A percentile compares a stretch with the other conserved stretches of the same genome.
These are phyloP conservation scores for Phoenix dactylifera DNA, from an alignment of 176 grass and related monocot genomes.

Conservation along the genomic window DNA sequence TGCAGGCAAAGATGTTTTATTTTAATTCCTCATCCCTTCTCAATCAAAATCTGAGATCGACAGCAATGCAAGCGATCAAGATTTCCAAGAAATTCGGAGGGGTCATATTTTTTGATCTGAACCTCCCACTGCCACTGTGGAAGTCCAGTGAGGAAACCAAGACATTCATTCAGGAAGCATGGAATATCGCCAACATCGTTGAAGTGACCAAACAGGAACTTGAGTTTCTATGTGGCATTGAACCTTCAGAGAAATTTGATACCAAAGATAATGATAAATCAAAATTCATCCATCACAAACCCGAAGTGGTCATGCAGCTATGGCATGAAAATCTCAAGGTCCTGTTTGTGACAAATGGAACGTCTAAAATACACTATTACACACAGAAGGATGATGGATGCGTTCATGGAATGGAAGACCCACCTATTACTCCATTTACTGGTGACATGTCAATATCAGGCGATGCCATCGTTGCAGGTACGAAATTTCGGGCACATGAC, in stretches of 20 bases:
- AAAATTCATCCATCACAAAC: conserved; percentile 55
- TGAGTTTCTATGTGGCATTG: conserved; percentile 56
- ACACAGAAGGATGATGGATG: conserved; percentile 46
- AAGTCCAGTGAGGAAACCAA: conserved; percentile 48
- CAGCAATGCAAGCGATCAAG: conserved; percentile 50
- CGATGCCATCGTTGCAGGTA: conserved; percentile 88
- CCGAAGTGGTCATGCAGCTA: conserved; percentile 47
- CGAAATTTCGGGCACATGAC: no score
- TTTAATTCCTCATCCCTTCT: conserved; percentile 72
- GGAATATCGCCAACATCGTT: conserved; percentile 59
- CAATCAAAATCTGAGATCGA: conserved; percentile 30
- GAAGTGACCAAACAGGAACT: conserved; percentile 74
- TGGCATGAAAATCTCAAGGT: conserved; percentile 68
- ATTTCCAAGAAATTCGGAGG: conserved; percentile 56
- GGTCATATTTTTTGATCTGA: conserved; percentile 67
- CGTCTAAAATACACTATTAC: conserved; percentile 83
- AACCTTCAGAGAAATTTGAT: conserved; percentile 35
- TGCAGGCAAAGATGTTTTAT: conserved; percentile 95
- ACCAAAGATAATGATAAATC: conserved; percentile 19
- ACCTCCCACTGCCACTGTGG: conserved; percentile 74
- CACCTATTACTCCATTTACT: conserved; percentile 62
- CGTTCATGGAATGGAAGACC: conserved; percentile 61
- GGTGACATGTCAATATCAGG: conserved; percentile 72
- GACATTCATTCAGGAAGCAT: conserved; percentile 52
- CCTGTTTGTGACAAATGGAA: conserved; percentile 81